Evolutionary conservation across 257 asterid genomes (phyloP), one percentile per base, ranked within the genome.

Genomic region (Asclepias syriaca): DNA sequence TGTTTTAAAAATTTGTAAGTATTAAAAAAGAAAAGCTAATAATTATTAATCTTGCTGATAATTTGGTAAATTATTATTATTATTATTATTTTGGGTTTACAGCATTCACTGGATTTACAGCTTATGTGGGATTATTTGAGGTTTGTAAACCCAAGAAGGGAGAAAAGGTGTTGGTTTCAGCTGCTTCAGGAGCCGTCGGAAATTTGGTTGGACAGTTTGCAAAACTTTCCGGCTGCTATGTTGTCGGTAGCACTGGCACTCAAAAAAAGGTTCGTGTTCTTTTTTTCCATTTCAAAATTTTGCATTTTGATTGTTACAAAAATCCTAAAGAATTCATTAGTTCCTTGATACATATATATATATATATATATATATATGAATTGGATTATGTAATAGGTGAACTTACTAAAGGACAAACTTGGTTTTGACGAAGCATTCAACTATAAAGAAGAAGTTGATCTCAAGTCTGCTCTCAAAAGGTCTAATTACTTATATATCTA

Each of bases 341-440:
- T 43, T 43, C 48, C 48, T 43, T 43, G 12, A 43, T n/a, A n/a
- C n/a, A n/a, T n/a, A n/a, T n/a, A n/a, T n/a, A n/a, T n/a, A n/a
- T 40, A 40, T 40, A 40, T 43, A 14, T 16, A 50, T 50, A 50
- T 50, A 50, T 50, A 13, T 50, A 1, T 50, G 19, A 14, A 48
- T 66, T 43, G 70, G 14, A 3, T 4, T 27, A 5, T 51, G 3
- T 40, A 50, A 21, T 65, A 88, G 95, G 95, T 91, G 51, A 78
- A 81, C 12, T 69, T 91, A 78, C 85, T 91, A 0, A 87, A 86
- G 74, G 87, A 80, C 66, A 81, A 78, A 76, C 92, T 89, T 15
- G 95, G 96, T 11, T 91, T 91, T 70, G 97, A 91, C 40, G 90
- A 91, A 65, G 97, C 95, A 40, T 91, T 91, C 82, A 91, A 91